Conservation (phyloP, 1,139 yeast species). For the Debaryomyces udenii region DNA sequence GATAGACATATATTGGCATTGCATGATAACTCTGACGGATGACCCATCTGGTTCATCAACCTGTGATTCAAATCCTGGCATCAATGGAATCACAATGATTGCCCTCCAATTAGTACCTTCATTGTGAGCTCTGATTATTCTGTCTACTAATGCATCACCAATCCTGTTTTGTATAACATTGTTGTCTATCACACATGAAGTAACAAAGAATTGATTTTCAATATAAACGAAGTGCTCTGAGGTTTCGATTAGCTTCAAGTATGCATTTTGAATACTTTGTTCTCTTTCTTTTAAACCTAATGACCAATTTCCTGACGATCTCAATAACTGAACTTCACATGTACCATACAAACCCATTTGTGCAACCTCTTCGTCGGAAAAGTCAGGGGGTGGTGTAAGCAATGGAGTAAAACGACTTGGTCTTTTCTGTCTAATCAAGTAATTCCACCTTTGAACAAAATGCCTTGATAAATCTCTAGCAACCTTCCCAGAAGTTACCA, state of each 20-base stretch:
- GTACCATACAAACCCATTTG: slow-evolving; percentile 74
- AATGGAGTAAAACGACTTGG: slow-evolving; percentile 94
- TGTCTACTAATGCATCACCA: slow-evolving; percentile 95
- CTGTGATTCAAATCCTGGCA: slow-evolving; percentile 97
- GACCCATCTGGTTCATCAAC: slow-evolving; percentile 95
- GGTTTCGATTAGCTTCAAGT: slow-evolving; percentile 84
- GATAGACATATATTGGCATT: slow-evolving; percentile 92
- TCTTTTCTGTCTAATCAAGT: slow-evolving; percentile 84
- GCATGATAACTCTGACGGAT: slow-evolving; percentile 92
- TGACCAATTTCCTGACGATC: slow-evolving; percentile 95
- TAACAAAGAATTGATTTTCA: slow-evolving; percentile 91
- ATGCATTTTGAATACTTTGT: slow-evolving; percentile 90
- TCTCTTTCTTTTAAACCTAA: slow-evolving; percentile 84
- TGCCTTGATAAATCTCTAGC: slow-evolving; percentile 93
- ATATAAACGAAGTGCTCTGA: slow-evolving; percentile 92
- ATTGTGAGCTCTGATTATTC: slow-evolving; percentile 84
- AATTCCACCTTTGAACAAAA: slow-evolving; percentile 98
- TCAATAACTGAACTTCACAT: slow-evolving; percentile 85
- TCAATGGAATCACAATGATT: slow-evolving; percentile 84
- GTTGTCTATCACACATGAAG: slow-evolving; percentile 86
- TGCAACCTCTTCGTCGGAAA: slow-evolving; percentile 69
- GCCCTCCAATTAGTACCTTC: slow-evolving; percentile 88
- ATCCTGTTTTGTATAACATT: slow-evolving; percentile 83
- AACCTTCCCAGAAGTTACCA: slow-evolving; percentile 93
- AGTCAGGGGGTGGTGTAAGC: slow-evolving; percentile 89